Conservation (phyloP, 306 rosid genomes). For the Trifolium dubium region DNA sequence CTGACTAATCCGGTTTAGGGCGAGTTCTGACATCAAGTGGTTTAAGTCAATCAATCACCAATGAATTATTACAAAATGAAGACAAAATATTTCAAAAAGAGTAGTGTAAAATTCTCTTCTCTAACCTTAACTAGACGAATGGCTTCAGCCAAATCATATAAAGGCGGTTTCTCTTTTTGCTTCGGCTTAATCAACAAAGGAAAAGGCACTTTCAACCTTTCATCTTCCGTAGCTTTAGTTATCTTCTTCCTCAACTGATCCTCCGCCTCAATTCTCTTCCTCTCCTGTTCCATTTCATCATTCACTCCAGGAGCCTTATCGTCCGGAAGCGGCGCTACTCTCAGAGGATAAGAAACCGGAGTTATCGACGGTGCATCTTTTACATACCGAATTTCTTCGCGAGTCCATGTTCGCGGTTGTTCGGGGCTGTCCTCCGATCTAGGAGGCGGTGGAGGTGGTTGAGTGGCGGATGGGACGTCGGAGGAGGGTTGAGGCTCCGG, state of each 20-base stretch:
- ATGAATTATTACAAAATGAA: background rate
- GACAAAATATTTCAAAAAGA: too few species aligned
- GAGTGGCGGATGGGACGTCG: slow-evolving; percentile 32
- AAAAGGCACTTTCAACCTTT: slow-evolving; percentile 64
- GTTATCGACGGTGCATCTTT: slow-evolving; percentile 63
- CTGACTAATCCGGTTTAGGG: too few species aligned
- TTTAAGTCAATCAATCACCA: background rate
- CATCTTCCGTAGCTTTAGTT: slow-evolving; percentile 60
- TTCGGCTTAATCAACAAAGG: slow-evolving; percentile 70
- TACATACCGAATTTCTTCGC: slow-evolving; percentile 76
- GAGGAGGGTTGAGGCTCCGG: slow-evolving; percentile 43
- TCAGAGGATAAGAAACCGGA: slow-evolving; percentile 63
- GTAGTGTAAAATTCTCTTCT: too few species aligned
- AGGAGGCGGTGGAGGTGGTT: slow-evolving; percentile 34
- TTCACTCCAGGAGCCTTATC: slow-evolving; percentile 40
- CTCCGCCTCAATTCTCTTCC: slow-evolving; percentile 55
- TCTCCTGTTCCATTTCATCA: slow-evolving; percentile 56
- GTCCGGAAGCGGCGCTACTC: slow-evolving; percentile 89
- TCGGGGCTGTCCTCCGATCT: slow-evolving; percentile 39
- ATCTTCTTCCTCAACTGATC: slow-evolving; percentile 49
- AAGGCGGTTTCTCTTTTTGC: slow-evolving; percentile 67
- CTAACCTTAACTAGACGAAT: slow-evolving; percentile 88
- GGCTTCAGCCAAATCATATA: slow-evolving; percentile 77
- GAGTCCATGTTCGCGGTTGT: slow-evolving; percentile 52
- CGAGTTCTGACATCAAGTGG: too few species aligned